Base-by-base conservation (phyloP, 2,329 filamentous ascomycete genomes). In the Ambrosiella xylebori region DNA sequence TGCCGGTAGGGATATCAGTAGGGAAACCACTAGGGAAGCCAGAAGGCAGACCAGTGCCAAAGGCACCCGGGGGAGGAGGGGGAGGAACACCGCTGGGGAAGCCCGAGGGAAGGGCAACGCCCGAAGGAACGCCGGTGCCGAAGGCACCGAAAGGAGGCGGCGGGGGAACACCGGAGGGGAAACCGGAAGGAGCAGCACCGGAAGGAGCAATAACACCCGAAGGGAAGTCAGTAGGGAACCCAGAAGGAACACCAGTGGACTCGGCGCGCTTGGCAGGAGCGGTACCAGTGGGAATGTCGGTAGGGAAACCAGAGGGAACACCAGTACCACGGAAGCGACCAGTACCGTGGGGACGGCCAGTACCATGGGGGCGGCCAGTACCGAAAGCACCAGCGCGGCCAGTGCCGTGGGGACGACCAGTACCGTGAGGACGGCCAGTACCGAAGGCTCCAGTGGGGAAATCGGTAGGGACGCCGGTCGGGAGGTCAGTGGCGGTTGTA, bases 381-480 rank as follows among this genome's bases (percentile, higher is more conserved):
- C 40, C 19, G 9, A 56, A 41, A n/a, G 39, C 17, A 44, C 54
- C 54, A 36, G 57, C 1, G 40, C 50, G 50, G 35, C 53, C 53
- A 44, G 53, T 54, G 13, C 52, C 57, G 12, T 47, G 53, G 2
- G 19, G 35, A 8, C 51, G 57, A 15, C 57, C 52, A 27, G 57
- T 45, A 13, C 40, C 53, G 38, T 35, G 39, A 27, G 51, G 40
- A n/a, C 57, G 57, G 35, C 52, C 54, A 40, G 57, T 47, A 7
- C 41, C 52, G 35, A 17, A 17, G 15, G 27, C 39, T 3, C 37
- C 53, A 27, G 54, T 47, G 15, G 39, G 54, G 39, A 39, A 19
- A 40, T 40, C 56, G 36, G 57, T 58, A n/a, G 57, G 57, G 49
- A 58, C 57, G 12, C 19, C 19, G n/a, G 52, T 19, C 1, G 19